Conservation (phyloP, 2,329 filamentous ascomycete genomes). For the Aspergillus fructus region DNA sequence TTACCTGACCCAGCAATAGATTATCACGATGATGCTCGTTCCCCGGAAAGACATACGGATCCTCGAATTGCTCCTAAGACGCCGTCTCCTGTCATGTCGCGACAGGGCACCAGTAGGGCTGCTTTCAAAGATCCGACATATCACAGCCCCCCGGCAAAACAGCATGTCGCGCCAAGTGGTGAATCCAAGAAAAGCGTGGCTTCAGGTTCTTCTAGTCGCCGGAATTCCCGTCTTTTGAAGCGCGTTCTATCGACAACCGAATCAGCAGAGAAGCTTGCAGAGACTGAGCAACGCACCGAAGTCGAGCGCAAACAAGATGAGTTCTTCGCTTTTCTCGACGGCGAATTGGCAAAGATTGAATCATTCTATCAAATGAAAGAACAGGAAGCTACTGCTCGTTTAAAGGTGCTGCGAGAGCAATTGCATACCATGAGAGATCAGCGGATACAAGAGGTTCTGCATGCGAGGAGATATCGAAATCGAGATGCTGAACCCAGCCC, state of each 20-base stretch:
- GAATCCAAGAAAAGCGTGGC: conserved; percentile 23
- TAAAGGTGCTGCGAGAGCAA: conserved; percentile 73
- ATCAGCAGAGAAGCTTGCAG: conserved; percentile 47
- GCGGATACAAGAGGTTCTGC: conserved; percentile 26
- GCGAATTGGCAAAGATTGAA: conserved; percentile 87
- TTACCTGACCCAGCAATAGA: conserved; percentile 63
- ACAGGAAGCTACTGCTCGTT: conserved; percentile 72
- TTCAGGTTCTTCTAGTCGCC: conserved; percentile 24
- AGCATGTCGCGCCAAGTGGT: conserved; percentile 3
- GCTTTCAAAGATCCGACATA: background rate
- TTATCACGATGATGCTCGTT: conserved; percentile 32
- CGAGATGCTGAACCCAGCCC: conserved; percentile 23
- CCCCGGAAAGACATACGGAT: conserved; percentile 13
- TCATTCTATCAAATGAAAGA: conserved; percentile 86
- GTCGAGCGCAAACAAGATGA: conserved; percentile 75
- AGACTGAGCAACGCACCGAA: conserved; percentile 58
- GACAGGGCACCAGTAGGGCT: conserved; percentile 15
- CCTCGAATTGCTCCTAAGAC: conserved; percentile 22
- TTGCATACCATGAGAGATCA: conserved; percentile 90
- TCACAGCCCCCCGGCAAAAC: conserved; percentile 13
- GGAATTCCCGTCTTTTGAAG: conserved; percentile 33
- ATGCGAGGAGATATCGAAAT: conserved; percentile 27
- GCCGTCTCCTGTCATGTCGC: conserved; percentile 26
- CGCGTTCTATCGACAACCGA: conserved; percentile 41
- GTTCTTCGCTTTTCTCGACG: conserved; percentile 82